Percentiles rank a stretch among this genome's conserved stretches.
These are phyloP conservation scores for Kodamaea alishanica DNA, from an alignment of 1,139 yeast species.

Conservation along the genomic window DNA sequence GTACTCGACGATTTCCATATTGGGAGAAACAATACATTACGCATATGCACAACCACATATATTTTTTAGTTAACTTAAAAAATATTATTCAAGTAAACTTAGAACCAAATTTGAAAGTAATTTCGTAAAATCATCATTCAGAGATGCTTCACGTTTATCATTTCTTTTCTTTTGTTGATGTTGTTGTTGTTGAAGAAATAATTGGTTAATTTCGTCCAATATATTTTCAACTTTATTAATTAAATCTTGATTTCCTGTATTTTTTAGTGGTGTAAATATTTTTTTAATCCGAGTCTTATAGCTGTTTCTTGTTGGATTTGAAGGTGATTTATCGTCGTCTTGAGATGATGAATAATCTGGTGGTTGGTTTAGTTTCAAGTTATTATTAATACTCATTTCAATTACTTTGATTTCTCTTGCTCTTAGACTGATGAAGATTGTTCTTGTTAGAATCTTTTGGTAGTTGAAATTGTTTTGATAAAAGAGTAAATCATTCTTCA, in stretches of 20 bases:
- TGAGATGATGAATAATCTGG: neutral
- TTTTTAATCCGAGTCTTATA: conserved; percentile 39
- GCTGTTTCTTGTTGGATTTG: conserved; percentile 13
- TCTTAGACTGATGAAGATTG: conserved; percentile 47
- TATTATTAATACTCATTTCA: conserved; percentile 30
- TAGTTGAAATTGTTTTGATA: conserved; percentile 38
- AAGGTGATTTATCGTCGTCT: neutral
- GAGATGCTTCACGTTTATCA: conserved; percentile 1
- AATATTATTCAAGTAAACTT: conserved; percentile 5
- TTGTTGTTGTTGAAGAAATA: conserved; percentile 17
- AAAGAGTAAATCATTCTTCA: conserved; percentile 53
- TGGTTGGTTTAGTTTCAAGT: neutral
- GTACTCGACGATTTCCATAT: neutral
- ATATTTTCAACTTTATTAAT: conserved; percentile 23
- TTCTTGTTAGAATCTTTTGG: conserved; percentile 31
- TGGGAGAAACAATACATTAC: neutral
- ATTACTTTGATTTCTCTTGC: conserved; percentile 57
- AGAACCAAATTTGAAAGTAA: conserved; percentile 10
- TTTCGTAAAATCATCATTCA: conserved; percentile 13
- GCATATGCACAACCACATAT: too few relatives aligned
- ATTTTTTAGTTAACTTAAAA: neutral
- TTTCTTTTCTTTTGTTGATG: conserved; percentile 1
- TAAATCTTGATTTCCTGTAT: conserved; percentile 29
- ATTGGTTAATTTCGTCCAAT: conserved; percentile 26
- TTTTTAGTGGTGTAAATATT: conserved; percentile 33